phyloP scores from a whole-genome alignment of 805 yeast genomes.

The Torulaspora gathmanii region DNA sequence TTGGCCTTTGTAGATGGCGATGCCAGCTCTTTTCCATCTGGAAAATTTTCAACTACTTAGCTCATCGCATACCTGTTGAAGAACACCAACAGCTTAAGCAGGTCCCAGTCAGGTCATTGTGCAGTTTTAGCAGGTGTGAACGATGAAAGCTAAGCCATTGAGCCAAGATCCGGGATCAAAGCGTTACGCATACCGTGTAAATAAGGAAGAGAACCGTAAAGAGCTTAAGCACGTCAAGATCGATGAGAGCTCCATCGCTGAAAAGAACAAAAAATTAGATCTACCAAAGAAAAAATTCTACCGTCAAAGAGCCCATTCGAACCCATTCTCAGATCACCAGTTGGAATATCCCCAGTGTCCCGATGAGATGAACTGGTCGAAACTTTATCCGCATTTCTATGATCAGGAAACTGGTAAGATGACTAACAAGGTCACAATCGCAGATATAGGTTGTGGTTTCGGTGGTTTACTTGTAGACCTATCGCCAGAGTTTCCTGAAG shows the following conservation, averaged over 20 bases:
- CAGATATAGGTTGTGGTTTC: conserved; percentile 97
- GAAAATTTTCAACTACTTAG: conserved; percentile 9
- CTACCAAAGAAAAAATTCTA: conserved; percentile 83
- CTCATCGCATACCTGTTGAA: conserved; percentile 7
- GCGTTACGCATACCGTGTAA: conserved; percentile 40
- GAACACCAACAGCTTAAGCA: neutral
- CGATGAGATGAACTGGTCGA: conserved; percentile 79
- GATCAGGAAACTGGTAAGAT: conserved; percentile 41
- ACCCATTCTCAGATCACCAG: conserved; percentile 93
- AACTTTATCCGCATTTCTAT: conserved; percentile 60
- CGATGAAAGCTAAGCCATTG: conserved; percentile 26
- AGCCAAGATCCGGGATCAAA: conserved; percentile 30
- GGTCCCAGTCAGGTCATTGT: neutral
- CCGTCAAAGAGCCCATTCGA: conserved; percentile 96
- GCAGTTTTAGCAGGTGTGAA: neutral
- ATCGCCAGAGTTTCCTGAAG: conserved; percentile 70
- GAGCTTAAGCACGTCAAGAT: conserved; percentile 45
- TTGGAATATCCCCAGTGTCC: conserved; percentile 85
- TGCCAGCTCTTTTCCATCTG: neutral
- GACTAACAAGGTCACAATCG: conserved; percentile 66
- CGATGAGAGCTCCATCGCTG: conserved; percentile 32
- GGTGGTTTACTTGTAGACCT: conserved; percentile 85
- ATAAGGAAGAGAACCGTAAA: conserved; percentile 48
- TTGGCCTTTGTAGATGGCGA: neutral
- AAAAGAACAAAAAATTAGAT: conserved; percentile 34